These are phyloP conservation scores for Nakazawaea molendinolei DNA, from an alignment of 805 yeast species.

Conservation along the genomic window DNA sequence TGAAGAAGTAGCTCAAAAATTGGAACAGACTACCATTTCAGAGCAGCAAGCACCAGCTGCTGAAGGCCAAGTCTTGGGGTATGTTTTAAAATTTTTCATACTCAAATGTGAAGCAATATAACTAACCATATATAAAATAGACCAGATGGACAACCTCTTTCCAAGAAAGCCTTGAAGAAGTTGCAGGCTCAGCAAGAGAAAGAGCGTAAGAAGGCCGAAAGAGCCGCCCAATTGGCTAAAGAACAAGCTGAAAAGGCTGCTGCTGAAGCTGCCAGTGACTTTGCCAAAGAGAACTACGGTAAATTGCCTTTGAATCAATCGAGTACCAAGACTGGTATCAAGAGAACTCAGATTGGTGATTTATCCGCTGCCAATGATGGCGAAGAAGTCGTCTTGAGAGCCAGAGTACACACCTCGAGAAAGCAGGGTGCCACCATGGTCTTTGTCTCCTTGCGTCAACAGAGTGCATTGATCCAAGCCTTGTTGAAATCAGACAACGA, in stretches of 20 bases:
- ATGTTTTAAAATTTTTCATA: background rate
- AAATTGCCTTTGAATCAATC: slow-evolving; percentile 84
- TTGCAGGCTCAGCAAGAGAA: slow-evolving; percentile 90
- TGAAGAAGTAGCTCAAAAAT: slow-evolving; percentile 8
- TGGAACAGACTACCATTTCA: slow-evolving; percentile 8
- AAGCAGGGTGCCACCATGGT: slow-evolving; percentile 94
- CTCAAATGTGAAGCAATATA: background rate
- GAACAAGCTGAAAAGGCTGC: slow-evolving; percentile 77
- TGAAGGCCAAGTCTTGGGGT: slow-evolving; percentile 11
- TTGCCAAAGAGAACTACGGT: slow-evolving; percentile 86
- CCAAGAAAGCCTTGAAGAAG: slow-evolving; percentile 93
- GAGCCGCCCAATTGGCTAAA: slow-evolving; percentile 78
- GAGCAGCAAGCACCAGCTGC: slow-evolving; percentile 1
- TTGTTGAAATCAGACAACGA: slow-evolving; percentile 67
- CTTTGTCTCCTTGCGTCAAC: slow-evolving; percentile 90
- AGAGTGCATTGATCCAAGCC: slow-evolving; percentile 74
- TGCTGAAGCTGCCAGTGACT: slow-evolving; percentile 70
- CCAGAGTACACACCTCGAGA: slow-evolving; percentile 89
- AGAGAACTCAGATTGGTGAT: slow-evolving; percentile 51
- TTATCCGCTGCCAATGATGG: slow-evolving; percentile 64
- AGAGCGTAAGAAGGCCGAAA: slow-evolving; percentile 87
- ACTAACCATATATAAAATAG: no score
- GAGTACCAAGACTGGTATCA: slow-evolving; percentile 50
- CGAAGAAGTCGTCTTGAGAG: slow-evolving; percentile 77
- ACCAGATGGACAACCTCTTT: slow-evolving; percentile 78